phyloP scores from a whole-genome alignment of 345 rosid species.

The Xanthoceras sorbifolium region DNA sequence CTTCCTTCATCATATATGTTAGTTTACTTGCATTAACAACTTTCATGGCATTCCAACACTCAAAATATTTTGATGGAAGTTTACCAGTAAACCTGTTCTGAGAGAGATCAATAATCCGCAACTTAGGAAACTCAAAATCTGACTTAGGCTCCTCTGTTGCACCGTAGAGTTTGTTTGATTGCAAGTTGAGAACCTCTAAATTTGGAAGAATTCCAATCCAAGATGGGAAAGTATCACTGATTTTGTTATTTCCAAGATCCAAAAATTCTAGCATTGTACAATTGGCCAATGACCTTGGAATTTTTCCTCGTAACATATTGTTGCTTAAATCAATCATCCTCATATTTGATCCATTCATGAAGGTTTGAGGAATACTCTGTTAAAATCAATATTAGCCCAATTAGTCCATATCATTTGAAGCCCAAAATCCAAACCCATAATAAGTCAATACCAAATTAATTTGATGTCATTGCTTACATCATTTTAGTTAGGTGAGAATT shows the following conservation, averaged over 20 bases:
- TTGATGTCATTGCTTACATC: no score
- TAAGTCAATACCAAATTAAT: no score
- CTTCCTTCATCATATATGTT: background rate
- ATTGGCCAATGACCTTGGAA: conserved; percentile 21
- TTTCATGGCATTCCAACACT: conserved; percentile 29
- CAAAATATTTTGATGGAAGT: conserved; percentile 22
- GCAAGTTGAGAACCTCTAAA: conserved; percentile 10
- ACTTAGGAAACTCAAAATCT: background rate
- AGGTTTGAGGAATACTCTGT: conserved; percentile 24
- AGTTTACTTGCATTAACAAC: background rate
- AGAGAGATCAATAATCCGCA: conserved; percentile 23
- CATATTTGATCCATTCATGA: background rate
- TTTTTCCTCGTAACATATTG: conserved; percentile 12
- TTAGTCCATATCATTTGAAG: no score
- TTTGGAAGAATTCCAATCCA: conserved; percentile 25
- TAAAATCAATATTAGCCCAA: no score
- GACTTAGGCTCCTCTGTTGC: background rate
- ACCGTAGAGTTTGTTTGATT: conserved; percentile 7
- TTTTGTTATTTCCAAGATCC: conserved; percentile 19
- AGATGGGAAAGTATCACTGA: conserved; percentile 25
- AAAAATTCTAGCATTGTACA: conserved; percentile 5
- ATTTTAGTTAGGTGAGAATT: no score
- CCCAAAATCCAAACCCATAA: no score
- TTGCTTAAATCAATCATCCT: conserved; percentile 23
- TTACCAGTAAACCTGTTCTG: conserved; percentile 13